Evolutionary conservation across 495 filamentous ascomycete species (phyloP).

Genomic region (Viridothelium virens): DNA sequence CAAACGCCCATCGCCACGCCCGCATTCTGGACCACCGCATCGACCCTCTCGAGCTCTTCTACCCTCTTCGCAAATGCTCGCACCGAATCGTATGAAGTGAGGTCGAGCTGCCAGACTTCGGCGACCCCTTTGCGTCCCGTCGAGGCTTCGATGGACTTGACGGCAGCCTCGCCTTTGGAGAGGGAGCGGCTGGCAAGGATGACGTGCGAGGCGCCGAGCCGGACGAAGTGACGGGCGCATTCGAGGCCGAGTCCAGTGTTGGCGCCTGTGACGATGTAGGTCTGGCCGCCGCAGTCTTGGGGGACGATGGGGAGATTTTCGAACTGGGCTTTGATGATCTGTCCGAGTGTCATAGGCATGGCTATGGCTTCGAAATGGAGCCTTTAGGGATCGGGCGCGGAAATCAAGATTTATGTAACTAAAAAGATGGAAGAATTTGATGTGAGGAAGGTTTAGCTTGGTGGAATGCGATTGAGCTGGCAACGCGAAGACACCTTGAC

Average conservation of each 20-base stretch:
- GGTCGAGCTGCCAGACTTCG: constrained; percentile 49
- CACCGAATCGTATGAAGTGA: constrained; percentile 45
- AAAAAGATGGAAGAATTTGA: too few species aligned
- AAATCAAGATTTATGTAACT: too few species aligned
- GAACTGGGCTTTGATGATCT: constrained; percentile 19
- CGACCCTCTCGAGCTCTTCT: constrained; percentile 33
- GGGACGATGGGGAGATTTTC: constrained; percentile 30
- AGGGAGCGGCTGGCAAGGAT: constrained; percentile 34
- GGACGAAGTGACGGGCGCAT: constrained; percentile 27
- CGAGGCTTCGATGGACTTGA: constrained; percentile 40
- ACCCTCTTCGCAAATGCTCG: constrained; percentile 41
- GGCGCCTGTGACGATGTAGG: constrained; percentile 28
- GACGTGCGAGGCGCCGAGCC: constrained; percentile 23
- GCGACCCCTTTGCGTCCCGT: constrained; percentile 39
- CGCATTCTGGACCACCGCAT: constrained; percentile 44
- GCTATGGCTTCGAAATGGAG: too few species aligned
- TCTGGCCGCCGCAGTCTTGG: constrained; percentile 28
- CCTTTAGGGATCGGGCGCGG: too few species aligned
- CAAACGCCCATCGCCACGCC: constrained; percentile 35
- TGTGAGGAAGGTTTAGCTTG: too few species aligned
- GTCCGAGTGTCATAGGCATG: background rate
- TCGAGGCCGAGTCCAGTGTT: constrained; percentile 30
- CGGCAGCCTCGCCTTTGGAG: constrained; percentile 41
- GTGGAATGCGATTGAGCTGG: too few species aligned
- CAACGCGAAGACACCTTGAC: too few species aligned